Evolutionary conservation across 345 rosid genomes (phyloP), one percentile per base, ranked within the genome.

Genomic region (Alliaria petiolata): DNA sequence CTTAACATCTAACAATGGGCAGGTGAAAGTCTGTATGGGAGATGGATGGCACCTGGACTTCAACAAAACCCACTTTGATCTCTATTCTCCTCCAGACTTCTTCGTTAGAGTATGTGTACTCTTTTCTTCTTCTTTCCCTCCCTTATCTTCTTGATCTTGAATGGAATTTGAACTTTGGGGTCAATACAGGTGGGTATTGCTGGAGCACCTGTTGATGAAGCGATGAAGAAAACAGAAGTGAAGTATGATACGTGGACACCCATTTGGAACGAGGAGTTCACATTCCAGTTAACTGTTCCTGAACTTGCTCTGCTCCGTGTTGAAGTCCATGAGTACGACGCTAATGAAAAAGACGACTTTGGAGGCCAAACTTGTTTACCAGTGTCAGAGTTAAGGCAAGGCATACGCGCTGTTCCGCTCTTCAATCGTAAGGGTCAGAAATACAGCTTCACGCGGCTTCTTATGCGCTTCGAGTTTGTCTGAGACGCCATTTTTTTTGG

Each of bases 341-440:
- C 72, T 59, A 85, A 88, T 20, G 95, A 91, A 58, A 86, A 83
- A 69, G 90, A 89, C 22, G 91, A 89, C 57, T 95, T 95, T 55
- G 93, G 82, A 0, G 99, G 99, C 26, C 97, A 95, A 72, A 85
- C 97, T 58, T 89, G 91, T 62, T 67, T 95, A 69, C 96, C 96
- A 4, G 86, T 91, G 19, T 76, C 87, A 0, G 97, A 95, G 69
- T 22, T 91, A 52, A 77, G 79, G 44, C 69, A 67, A 15, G 96
- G 99, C 65, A 80, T 95, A 56, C 87, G 97, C 10, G 85, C 95
- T 8, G 81, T 95, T 55, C 90, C 95, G 3, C 86, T 95, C 8
- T 67, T 76, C 26, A 58, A 88, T 56, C 69, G 64, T 12, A 85
- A 81, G 65, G 96, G 96, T n/a, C n/a, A 20, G 77, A 86, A 80